These are phyloP conservation scores for Evansstolkia leycettana DNA, from an alignment of 495 filamentous ascomycete species.

Conservation along the genomic window DNA sequence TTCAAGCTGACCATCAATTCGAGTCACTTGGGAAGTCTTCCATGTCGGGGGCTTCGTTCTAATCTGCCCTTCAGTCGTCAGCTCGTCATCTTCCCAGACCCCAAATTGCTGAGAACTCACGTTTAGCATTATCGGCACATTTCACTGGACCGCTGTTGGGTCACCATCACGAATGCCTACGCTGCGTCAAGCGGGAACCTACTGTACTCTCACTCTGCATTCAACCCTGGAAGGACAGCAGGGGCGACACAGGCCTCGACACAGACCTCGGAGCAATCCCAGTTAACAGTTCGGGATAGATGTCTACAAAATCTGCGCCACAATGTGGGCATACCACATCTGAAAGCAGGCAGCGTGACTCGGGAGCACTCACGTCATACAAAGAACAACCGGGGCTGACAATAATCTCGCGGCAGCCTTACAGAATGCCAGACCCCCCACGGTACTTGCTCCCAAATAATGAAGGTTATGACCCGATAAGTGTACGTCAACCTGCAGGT, in stretches of 20 bases:
- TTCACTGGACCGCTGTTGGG: not conserved
- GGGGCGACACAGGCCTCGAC: too few relatives aligned
- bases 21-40: too few relatives aligned
- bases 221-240: too few relatives aligned
- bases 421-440: slow-evolving; percentile 7
- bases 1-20: too few relatives aligned
- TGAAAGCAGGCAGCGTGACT: slow-evolving; percentile 6
- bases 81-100: too few relatives aligned
- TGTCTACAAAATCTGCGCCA: slow-evolving; percentile 12
- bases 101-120: too few relatives aligned
- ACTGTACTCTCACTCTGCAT: too few relatives aligned
- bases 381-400: slow-evolving; percentile 4
- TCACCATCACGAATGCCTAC: slow-evolving; percentile 2
- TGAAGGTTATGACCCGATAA: slow-evolving; percentile 12
- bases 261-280: too few relatives aligned
- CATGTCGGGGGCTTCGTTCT: too few relatives aligned
- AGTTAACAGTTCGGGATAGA: too few relatives aligned
- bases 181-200: slow-evolving; percentile 1
- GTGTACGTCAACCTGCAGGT: slow-evolving; percentile 4
- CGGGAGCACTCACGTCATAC: slow-evolving; percentile 3
- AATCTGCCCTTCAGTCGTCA: too few relatives aligned
- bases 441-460: slow-evolving; percentile 11
- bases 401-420: not conserved
- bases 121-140: too few relatives aligned
- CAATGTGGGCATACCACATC: slow-evolving; percentile 8